Percentiles rank a stretch among this genome's conserved stretches.
phyloP scores from a whole-genome alignment of 345 rosid genomes.

The Passiflora organensis region DNA sequence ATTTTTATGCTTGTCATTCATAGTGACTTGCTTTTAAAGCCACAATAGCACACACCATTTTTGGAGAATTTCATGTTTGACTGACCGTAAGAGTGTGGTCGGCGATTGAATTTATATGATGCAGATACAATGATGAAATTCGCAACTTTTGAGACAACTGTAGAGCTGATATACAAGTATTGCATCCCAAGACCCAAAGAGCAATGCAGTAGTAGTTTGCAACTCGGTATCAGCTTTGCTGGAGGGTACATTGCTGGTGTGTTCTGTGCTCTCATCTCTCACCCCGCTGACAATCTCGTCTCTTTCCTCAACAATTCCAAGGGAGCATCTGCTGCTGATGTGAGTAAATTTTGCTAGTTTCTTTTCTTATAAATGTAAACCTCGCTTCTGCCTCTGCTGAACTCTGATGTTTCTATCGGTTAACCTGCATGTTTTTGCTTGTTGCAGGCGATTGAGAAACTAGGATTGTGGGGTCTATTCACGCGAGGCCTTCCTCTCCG shows the following conservation, averaged over 20 bases:
- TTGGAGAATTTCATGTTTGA: too few species aligned
- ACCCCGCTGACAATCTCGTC: conserved; percentile 93
- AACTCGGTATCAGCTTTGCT: conserved; percentile 86
- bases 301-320: conserved; percentile 94
- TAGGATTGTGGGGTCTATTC: conserved; percentile 75
- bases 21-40: too few species aligned
- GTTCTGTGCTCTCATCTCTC: conserved; percentile 82
- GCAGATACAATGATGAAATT: conserved; percentile 99
- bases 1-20: too few species aligned
- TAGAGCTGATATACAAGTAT: conserved; percentile 76
- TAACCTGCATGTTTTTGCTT: not conserved
- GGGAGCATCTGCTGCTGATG: conserved; percentile 84
- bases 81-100: too few species aligned
- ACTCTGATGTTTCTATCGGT: not conserved
- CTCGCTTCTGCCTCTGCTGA: not conserved
- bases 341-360: conserved; percentile 30
- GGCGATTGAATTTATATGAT: conserved; percentile 6
- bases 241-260: conserved; percentile 95
- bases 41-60: too few species aligned
- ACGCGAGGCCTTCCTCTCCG: conserved; percentile 96
- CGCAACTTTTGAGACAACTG: conserved; percentile 82
- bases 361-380: not conserved
- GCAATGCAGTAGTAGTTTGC: conserved; percentile 67
- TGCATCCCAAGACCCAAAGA: conserved; percentile 76
- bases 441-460: conserved; percentile 66